Evolutionary conservation across 1,284 basidiomycete genomes (phyloP).

Genomic region (Kalmanozyma brasiliensis): DNA sequence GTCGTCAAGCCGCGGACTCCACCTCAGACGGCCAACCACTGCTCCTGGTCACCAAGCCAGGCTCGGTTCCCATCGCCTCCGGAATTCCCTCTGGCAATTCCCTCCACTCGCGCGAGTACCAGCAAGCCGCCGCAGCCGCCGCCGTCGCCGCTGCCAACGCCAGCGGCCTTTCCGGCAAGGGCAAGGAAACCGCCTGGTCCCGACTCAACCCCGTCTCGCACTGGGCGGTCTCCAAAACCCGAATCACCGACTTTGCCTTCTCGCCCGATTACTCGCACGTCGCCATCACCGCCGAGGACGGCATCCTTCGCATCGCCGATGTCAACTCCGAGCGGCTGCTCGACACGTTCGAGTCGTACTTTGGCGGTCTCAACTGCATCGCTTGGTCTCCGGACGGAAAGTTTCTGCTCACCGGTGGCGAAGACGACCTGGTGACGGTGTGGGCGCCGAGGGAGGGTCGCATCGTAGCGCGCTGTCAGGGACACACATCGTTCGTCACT

Average conservation of each 20-base stretch:
- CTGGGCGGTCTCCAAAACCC: constrained; percentile 50
- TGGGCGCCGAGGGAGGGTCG: constrained; percentile 59
- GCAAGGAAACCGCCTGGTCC: constrained; percentile 43
- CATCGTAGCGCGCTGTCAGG: constrained; percentile 94
- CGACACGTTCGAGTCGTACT: constrained; percentile 59
- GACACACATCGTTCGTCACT: constrained; percentile 93
- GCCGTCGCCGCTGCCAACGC: constrained; percentile 32
- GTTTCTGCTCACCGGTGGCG: constrained; percentile 86
- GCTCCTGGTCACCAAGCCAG: constrained; percentile 45
- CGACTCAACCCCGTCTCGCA: constrained; percentile 60
- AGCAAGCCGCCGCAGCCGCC: constrained; percentile 34
- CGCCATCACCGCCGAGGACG: constrained; percentile 59
- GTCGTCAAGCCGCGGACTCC: constrained; percentile 13
- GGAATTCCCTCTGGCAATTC: constrained; percentile 29
- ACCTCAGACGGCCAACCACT: constrained; percentile 21
- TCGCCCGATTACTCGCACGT: constrained; percentile 55
- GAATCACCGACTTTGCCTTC: constrained; percentile 61
- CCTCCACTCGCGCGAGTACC: constrained; percentile 32
- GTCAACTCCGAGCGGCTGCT: constrained; percentile 55
- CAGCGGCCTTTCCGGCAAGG: constrained; percentile 46
- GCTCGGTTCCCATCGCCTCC: constrained; percentile 37
- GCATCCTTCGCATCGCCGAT: constrained; percentile 59
- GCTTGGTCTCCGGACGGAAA: constrained; percentile 95
- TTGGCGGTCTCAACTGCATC: constrained; percentile 76
- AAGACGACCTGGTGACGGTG: constrained; percentile 89